Evolutionary conservation across 192 early-diverging fungal genomes (phyloP).

Genomic region (Coemansia sp.): DNA sequence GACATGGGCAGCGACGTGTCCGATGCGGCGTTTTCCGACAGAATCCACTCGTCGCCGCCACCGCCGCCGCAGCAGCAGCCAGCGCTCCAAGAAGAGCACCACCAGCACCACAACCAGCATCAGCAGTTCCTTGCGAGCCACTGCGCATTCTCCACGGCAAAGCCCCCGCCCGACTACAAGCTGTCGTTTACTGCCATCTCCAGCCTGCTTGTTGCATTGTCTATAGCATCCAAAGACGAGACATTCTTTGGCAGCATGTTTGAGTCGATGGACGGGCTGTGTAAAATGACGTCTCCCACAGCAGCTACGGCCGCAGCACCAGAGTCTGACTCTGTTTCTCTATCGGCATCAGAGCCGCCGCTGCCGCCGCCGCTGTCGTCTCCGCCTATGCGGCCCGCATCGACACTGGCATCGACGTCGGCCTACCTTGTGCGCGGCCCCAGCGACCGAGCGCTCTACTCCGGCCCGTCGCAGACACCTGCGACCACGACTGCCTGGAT

Average conservation of each 20-base stretch:
- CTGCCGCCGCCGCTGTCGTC: neutral
- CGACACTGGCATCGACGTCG: neutral
- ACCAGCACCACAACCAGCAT: neutral
- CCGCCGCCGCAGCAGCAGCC: neutral
- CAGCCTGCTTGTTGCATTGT: slow-evolving; percentile 24
- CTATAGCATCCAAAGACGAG: slow-evolving; percentile 31
- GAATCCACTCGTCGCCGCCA: neutral
- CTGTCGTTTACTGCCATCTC: slow-evolving; percentile 36
- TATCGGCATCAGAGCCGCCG: no score
- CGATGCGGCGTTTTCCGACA: neutral
- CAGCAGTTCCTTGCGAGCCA: neutral
- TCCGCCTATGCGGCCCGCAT: neutral
- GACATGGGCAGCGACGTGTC: neutral
- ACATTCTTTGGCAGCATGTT: slow-evolving; percentile 30
- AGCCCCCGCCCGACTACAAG: slow-evolving; percentile 15
- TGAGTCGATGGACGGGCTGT: neutral
- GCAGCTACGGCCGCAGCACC: neutral
- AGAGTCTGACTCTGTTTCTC: no score
- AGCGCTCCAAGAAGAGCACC: no score
- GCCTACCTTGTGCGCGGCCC: neutral
- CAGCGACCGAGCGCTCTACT: neutral
- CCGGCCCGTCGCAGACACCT: neutral
- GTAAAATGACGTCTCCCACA: neutral
- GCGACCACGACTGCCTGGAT: slow-evolving; percentile 9
- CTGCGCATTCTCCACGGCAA: neutral